Evolutionary conservation across 2,329 filamentous ascomycete genomes (phyloP).

Genomic region (Paramyrothecium roridum): DNA sequence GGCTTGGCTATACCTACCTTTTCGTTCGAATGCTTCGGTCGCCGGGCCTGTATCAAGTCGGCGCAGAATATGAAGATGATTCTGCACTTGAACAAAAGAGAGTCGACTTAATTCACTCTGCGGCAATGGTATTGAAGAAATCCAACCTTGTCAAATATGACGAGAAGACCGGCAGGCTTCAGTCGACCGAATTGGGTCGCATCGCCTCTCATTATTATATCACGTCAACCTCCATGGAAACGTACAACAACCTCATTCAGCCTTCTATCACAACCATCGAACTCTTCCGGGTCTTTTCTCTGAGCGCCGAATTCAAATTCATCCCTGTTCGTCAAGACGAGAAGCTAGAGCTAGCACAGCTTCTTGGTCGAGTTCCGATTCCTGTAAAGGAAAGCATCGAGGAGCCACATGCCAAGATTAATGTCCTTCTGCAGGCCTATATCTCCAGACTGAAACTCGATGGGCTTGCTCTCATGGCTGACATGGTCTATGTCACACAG

Average conservation of each 20-base stretch:
- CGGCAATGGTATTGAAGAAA: slow-evolving; percentile 81
- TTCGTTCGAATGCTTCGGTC: slow-evolving; percentile 97
- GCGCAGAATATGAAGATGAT: slow-evolving; percentile 92
- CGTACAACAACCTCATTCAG: slow-evolving; percentile 93
- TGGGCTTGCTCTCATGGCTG: slow-evolving; percentile 92
- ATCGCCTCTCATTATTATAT: slow-evolving; percentile 99
- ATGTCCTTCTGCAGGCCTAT: slow-evolving; percentile 93
- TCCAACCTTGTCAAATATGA: slow-evolving; percentile 93
- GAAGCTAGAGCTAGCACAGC: slow-evolving; percentile 91
- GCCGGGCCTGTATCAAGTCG: slow-evolving; percentile 91
- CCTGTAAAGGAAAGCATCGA: slow-evolving; percentile 98
- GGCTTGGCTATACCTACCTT: slow-evolving; percentile 96
- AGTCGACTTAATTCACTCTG: slow-evolving; percentile 95
- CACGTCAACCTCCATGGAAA: slow-evolving; percentile 92
- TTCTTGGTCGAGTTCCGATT: slow-evolving; percentile 85
- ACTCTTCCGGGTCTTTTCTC: slow-evolving; percentile 91
- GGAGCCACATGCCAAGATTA: slow-evolving; percentile 96
- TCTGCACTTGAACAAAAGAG: slow-evolving; percentile 90
- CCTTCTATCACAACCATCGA: slow-evolving; percentile 91
- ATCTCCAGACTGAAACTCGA: slow-evolving; percentile 94
- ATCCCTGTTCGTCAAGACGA: slow-evolving; percentile 97
- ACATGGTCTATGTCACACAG: slow-evolving; percentile 98
- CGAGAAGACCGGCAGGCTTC: slow-evolving; percentile 83
- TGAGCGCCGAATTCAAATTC: slow-evolving; percentile 98
- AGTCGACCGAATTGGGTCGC: slow-evolving; percentile 88